Percentiles rank a stretch among this genome's conserved stretches.
These are phyloP conservation scores for Carex kokanica DNA, from an alignment of 176 grass and related monocot genomes.

Conservation along the genomic window DNA sequence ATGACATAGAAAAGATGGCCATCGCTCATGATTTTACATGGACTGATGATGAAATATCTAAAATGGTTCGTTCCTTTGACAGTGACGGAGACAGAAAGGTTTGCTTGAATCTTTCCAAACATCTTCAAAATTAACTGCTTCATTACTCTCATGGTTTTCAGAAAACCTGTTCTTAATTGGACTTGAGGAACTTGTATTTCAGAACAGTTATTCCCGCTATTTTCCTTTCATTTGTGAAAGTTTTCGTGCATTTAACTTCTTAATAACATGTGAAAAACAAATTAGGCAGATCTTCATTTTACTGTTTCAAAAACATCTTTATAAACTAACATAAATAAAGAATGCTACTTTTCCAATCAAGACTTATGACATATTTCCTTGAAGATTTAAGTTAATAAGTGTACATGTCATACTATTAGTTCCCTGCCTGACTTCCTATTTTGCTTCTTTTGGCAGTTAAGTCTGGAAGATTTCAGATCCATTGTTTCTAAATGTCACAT, in stretches of 20 bases:
- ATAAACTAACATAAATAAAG: not conserved
- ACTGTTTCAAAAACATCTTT: not conserved
- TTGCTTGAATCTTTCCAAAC: constrained; percentile 5
- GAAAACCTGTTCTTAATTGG: not conserved
- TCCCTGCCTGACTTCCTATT: not conserved
- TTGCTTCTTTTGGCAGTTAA: constrained; percentile 51
- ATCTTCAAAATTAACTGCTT: not conserved
- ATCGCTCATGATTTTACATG: constrained; percentile 79
- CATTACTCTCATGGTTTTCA: not conserved
- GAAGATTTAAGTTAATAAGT: not conserved
- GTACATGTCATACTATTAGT: not conserved
- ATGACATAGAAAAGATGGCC: constrained; percentile 78
- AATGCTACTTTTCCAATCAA: not conserved
- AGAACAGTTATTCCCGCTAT: not conserved
- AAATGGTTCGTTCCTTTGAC: constrained; percentile 85
- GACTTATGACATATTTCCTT: not conserved
- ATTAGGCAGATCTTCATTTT: not conserved
- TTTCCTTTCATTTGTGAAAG: constrained; percentile 8
- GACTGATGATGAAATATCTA: constrained; percentile 72
- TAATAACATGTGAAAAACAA: not conserved
- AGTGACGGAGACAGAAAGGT: constrained; percentile 81
- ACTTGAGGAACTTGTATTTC: not conserved
- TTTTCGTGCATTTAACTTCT: not conserved
- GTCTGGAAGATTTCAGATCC: constrained; percentile 67
- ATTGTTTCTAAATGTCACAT: constrained; percentile 80